phyloP scores from a whole-genome alignment of 805 yeast species.

The Starmerella kuoi region DNA sequence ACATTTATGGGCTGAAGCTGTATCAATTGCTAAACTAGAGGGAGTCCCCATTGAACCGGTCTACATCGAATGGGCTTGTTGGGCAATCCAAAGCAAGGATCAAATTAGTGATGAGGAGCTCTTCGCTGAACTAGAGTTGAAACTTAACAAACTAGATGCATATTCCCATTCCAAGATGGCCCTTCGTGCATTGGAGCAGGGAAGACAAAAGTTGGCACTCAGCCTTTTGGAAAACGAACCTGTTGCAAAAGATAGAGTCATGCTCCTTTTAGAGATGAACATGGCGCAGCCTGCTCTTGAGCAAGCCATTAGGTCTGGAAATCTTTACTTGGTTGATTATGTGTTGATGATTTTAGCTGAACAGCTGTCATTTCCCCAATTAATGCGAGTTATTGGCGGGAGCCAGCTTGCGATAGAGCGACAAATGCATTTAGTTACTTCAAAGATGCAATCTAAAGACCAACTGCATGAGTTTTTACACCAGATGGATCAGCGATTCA shows the following conservation, averaged over 20 bases:
- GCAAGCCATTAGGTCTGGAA: constrained; percentile 51
- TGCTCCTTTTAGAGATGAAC: constrained; percentile 55
- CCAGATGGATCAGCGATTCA: constrained; percentile 44
- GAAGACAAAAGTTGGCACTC: constrained; percentile 57
- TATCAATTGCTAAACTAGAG: constrained; percentile 46
- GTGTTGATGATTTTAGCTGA: constrained; percentile 45
- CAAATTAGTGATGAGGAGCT: constrained; percentile 44
- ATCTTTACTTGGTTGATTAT: constrained; percentile 47
- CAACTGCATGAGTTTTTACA: constrained; percentile 44
- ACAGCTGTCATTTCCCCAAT: constrained; percentile 49
- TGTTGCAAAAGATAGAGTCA: constrained; percentile 44
- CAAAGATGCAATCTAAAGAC: constrained; percentile 26
- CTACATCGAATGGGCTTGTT: constrained; percentile 69
- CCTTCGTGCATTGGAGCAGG: constrained; percentile 64
- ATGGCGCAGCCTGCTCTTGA: constrained; percentile 57
- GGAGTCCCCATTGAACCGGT: constrained; percentile 40
- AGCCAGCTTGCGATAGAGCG: constrained; percentile 33
- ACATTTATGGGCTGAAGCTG: constrained; percentile 47
- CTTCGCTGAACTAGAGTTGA: constrained; percentile 37
- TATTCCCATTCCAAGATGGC: constrained; percentile 52
- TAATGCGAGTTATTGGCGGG: constrained; percentile 51
- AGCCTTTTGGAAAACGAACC: constrained; percentile 60
- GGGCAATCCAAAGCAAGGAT: constrained; percentile 46
- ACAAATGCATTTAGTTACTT: constrained; percentile 30
- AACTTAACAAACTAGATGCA: constrained; percentile 33